Evolutionary conservation across 345 rosid genomes (phyloP).

Genomic region (Populus deltoides): DNA sequence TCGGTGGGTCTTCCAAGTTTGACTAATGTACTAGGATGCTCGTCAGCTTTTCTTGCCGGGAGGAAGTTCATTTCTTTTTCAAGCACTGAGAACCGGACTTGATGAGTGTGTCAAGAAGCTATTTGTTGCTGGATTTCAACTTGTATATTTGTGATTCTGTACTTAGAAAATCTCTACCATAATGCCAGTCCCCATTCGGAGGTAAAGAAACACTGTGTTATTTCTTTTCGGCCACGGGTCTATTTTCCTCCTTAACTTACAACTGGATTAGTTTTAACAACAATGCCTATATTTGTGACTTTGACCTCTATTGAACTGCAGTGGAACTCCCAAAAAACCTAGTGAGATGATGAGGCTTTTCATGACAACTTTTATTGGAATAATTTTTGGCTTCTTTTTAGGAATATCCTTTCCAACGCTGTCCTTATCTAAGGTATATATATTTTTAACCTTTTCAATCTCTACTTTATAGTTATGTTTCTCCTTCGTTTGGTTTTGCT

Average conservation of each 20-base stretch:
- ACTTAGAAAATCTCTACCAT: constrained; percentile 18
- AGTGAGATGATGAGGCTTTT: constrained; percentile 73
- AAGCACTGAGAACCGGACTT: constrained; percentile 17
- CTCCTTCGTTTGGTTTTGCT: constrained; percentile 6
- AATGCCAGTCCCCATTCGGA: constrained; percentile 37
- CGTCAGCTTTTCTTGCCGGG: constrained; percentile 10
- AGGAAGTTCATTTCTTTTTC: constrained; percentile 10
- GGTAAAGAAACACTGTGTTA: constrained; percentile 26
- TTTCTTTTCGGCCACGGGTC: not conserved
- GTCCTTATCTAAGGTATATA: constrained; percentile 64
- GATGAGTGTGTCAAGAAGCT: constrained; percentile 25
- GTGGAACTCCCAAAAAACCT: constrained; percentile 57
- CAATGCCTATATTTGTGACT: not conserved
- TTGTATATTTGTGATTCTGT: constrained; percentile 18
- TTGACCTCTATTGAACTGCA: constrained; percentile 24
- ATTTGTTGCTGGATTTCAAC: constrained; percentile 21
- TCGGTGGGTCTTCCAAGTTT: not conserved
- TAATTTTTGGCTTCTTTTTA: constrained; percentile 74
- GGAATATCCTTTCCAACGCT: constrained; percentile 77
- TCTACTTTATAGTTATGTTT: constrained; percentile 1
- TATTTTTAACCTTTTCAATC: not conserved
- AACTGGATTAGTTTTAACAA: not conserved
- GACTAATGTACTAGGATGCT: not conserved
- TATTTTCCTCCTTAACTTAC: not conserved
- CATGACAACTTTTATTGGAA: constrained; percentile 57